Evolutionary conservation across 768 basidiomycete genomes (phyloP), one percentile per base, ranked within the genome.

Genomic region (Lactarius trivialis): DNA sequence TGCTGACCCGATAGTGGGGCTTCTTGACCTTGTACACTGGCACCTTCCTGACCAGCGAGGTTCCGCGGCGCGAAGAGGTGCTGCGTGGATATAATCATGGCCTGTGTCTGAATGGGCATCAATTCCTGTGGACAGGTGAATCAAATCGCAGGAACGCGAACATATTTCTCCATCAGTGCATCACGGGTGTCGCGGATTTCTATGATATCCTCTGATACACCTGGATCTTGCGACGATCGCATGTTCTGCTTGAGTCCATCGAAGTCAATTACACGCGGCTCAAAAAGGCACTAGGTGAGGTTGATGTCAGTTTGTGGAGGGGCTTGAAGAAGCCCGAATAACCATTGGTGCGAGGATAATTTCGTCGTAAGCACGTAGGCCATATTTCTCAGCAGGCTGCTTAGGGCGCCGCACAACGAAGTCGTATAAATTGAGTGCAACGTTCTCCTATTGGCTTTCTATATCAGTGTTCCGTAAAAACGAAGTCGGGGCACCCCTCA

Each of bases 281-380:
- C 93, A 67, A 98, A 98, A 34, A 98, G 77, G 69, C 89, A 89
- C 94, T 98, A 67, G 32, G 51, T 21, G 14, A 8, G 26, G 37
- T 39, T 62, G 59, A 11, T 32, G 17, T 57, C 45, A 45, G 54
- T 30, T 2, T 55, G n/a, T 51, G 45, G 3, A n/a, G n/a, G 12
- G 12, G 30, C 3, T 33, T 15, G 9, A 0, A 45, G 32, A 15
- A 19, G 59, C 17, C 24, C 50, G 12, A 74, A 80, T 66, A 68
- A 94, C 97, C 86, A 96, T 91, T 2, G 96, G 92, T 0, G 95
- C 93, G 34, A 98, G 77, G 62, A 97, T 95, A 56, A 91, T 87
- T 73, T 99, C 97, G 71, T 98, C 96, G 70, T 97, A 98, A 2
- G 91, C 88, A 30, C 93, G 85, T 49, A 97, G 76, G 30, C 85